Evolutionary conservation across 257 asterid genomes (phyloP).

Genomic region (Marsdenia floribunda): DNA sequence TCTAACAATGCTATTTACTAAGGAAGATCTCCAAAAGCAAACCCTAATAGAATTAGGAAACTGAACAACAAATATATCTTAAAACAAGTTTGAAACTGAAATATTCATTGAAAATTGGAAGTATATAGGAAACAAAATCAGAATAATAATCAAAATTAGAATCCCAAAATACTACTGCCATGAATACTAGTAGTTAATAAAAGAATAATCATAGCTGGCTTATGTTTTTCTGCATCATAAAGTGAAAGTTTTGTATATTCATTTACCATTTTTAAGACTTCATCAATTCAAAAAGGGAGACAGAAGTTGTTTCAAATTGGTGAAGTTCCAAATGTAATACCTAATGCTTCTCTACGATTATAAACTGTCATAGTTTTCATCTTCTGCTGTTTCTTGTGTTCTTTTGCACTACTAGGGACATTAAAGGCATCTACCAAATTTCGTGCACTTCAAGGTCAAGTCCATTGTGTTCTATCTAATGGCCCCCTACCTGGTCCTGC

Average conservation of each 20-base stretch:
- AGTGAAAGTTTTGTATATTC: not conserved
- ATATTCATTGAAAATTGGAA: no score
- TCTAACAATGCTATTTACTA: no score
- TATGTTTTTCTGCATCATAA: no score
- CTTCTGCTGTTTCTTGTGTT: constrained; percentile 1
- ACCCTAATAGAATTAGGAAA: no score
- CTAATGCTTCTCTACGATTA: not conserved
- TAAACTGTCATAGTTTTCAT: not conserved
- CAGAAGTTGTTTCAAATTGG: not conserved
- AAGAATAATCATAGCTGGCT: no score
- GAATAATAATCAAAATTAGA: no score
- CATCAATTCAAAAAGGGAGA: not conserved
- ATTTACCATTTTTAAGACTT: not conserved
- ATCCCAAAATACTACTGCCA: no score
- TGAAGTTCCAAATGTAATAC: constrained; percentile 7
- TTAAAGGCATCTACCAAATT: constrained; percentile 65
- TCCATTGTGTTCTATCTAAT: constrained; percentile 43
- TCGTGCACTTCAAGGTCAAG: constrained; percentile 64
- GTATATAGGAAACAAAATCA: no score
- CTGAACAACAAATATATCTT: no score
- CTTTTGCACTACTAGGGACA: constrained; percentile 48
- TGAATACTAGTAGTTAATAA: no score
- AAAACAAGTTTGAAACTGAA: no score
- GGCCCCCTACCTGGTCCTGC: constrained; percentile 67
- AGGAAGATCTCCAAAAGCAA: no score